A percentile compares a stretch with the other conserved stretches of the same genome.
Evolutionary conservation across 768 basidiomycete species (phyloP).

Genomic region (Amylocystis lapponica): DNA sequence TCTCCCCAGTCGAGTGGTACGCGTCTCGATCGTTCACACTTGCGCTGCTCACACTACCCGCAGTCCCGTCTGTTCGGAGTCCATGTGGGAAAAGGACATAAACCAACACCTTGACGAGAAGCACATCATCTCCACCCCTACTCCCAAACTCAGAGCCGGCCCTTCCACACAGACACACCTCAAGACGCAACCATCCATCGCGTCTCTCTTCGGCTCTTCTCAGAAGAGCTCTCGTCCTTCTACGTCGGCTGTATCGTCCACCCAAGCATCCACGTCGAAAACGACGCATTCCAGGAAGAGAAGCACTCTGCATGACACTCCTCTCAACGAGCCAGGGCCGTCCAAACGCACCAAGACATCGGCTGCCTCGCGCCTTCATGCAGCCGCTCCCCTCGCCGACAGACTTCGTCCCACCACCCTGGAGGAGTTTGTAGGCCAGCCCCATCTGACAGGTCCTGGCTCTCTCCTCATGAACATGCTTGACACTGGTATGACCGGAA

Average conservation of each 20-base stretch:
- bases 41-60: no score
- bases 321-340: neutral
- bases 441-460: constrained; percentile 50
- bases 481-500: constrained; percentile 46
- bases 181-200: constrained; percentile 13
- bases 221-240: neutral
- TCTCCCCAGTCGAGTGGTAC: no score
- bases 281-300: constrained; percentile 15
- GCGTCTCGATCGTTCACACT: no score
- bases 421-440: constrained; percentile 69
- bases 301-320: constrained; percentile 6
- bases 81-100: constrained; percentile 18
- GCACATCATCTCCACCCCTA: neutral
- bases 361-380: constrained; percentile 13
- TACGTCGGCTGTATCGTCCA: constrained; percentile 3
- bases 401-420: constrained; percentile 59
- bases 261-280: constrained; percentile 2
- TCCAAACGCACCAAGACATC: constrained; percentile 10
- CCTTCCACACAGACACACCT: neutral
- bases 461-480: constrained; percentile 51
- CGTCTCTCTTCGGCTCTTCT: constrained; percentile 16
- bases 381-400: constrained; percentile 61
- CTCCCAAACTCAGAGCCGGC: constrained; percentile 4
- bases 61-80: constrained; percentile 21
- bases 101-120: constrained; percentile 22